Evolutionary conservation across 768 basidiomycete genomes (phyloP), one percentile per base, ranked within the genome.

Genomic region (Phylloporus rhodoxanthus): DNA sequence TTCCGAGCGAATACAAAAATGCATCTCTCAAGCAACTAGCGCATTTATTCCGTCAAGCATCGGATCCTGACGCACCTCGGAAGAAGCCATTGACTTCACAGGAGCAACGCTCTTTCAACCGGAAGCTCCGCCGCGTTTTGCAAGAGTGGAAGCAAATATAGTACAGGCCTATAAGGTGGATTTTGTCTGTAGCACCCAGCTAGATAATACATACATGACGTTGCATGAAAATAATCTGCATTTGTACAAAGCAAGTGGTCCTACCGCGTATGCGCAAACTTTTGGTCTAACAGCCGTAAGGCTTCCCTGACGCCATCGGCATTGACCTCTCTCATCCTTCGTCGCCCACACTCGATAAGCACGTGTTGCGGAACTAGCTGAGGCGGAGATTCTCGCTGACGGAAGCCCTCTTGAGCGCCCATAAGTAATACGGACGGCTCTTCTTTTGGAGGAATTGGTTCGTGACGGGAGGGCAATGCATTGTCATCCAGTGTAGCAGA

Each of bases 261-360:
- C 49, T 64, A 67, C 32, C 66, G 65, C 39, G 58, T 63, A 45
- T 70, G 71, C 50, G 74, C 68, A 65, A 78, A 79, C 57, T 78
- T 84, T 38, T 78, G 69, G 60, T 92, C 88, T 32, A 92, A 73
- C 21, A 91, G 64, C 51, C 83, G 81, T 20, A 91, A 67, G 6
- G 88, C 89, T 55, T 89, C 85, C 45, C 73, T 78, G 25, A 92
- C 85, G 15, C 80, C 85, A 49, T 85, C 84, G 15, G 81, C 72
- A 52, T 80, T 79, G 13, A 91, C 90, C 62, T 85, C 80, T 20
- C 79, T 78, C 40, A 87, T 65, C 41, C 63, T 70, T 50, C 77
- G 74, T 44, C 75, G 77, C n/a, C 83, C 82, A 62, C 84, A 86
- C 52, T 75, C 74, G 33, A 82, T 65, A 34, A 82, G 66, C 7